Base-by-base conservation (phyloP, 352 stramenopile species). In the Phytophthora quininea region DNA sequence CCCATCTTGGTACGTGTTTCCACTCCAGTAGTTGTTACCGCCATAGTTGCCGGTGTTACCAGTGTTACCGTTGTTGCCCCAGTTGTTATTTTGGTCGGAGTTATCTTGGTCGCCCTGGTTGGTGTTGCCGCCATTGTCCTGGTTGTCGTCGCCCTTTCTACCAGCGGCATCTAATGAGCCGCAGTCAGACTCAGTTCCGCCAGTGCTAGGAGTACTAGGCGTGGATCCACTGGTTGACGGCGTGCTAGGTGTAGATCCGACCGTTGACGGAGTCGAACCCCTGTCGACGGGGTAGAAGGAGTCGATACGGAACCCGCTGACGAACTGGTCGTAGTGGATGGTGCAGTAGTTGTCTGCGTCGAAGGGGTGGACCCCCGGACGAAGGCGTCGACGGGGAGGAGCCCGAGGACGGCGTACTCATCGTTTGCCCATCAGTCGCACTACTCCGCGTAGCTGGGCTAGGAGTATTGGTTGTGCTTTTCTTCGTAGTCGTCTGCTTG, bases 351-450 rank as follows among this genome's bases (percentile, higher is more conserved):
- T 1, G 49, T 10, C n/a, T 52, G 7, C 38, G 58, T 40, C 1
- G 64, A 31, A 6, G n/a, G n/a, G 49, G 1, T 11, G 35, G 35
- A 33, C 19, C 42, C 4, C 54, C 65, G 5, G 62, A 53, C 1
- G 52, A 56, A 31, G 8, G 54, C 1, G 38, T 64, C 2, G 48
- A 62, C 30, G 51, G 45, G 24, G 29, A 64, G 10, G 51, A 56
- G 46, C 42, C 69, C 31, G 74, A 40, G 14, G 64, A 62, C 29
- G 55, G 50, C 19, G 64, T 68, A n/a, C 3, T 12, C 7, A 9
- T 49, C 14, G 43, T 2, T 8, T 12, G 43, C 43, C 24, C 40
- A 8, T 24, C 43, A 12, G 43, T n/a, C 43, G 14, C 43, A 12
- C 15, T 12, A 49, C 4, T n/a, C 43, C 14, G 43, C 19, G 19